Base-by-base conservation (phyloP, 768 basidiomycete species). In the Calocybe gangraenosa region DNA sequence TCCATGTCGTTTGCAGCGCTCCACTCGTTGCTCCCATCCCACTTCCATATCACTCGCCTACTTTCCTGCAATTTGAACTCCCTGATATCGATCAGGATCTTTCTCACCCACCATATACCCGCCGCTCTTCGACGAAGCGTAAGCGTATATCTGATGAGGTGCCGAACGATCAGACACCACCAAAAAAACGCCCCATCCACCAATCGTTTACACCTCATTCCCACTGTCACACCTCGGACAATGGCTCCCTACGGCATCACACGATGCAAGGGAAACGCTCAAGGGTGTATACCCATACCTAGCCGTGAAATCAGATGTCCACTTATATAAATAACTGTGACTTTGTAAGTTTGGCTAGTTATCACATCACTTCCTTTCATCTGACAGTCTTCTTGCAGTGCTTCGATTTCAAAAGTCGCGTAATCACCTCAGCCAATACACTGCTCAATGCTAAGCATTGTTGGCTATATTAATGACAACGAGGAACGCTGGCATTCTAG, bases 1-100 rank as follows among this genome's bases (percentile, higher is more conserved):
- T 74, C 35, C 71, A 77, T 48, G 73, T 81, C 63, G 69, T 82
- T 17, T 83, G 80, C 66, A 75, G 81, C 49, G 78, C 80, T 2
- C 83, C 83, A n/a, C 69, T 85, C 44, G 65, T 84, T 49, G 82
- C 81, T 0, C 83, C 84, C 10, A 76, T 76, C 19, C 83, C 83
- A 0, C 75, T 84, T 30, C 84, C 83, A 1, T 84, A 80, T 62
- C 80, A 82, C 44, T 81, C 81, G 8, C 83, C 83, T 20, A 77
- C 75, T 0, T 83, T 84, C 59, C 76, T 85, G 44, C 78, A 82
- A 43, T 84, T 81, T 58, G 79, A 81, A 45, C 65, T 74, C 18
- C 84, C 84, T 0, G 82, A 83, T 64, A 65, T 78, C 7, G 81
- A 83, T 63, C 78, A 83, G 57, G 82, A 85, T 57, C 74, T 84